phyloP scores from a whole-genome alignment of 495 filamentous ascomycete genomes.

The Aspergillus incahuasiensis region DNA sequence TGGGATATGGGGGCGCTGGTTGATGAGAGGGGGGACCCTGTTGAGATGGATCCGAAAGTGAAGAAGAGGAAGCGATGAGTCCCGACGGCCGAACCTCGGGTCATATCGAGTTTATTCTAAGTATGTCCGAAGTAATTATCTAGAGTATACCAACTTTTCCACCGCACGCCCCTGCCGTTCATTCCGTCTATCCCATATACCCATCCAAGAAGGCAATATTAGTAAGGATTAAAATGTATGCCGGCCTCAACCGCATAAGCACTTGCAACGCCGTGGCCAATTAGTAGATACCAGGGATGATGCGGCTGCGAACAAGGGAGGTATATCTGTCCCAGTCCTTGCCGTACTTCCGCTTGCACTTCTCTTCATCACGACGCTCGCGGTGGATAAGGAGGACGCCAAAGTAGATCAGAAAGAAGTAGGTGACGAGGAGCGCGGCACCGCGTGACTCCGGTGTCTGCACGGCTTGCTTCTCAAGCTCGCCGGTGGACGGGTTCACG shows the following conservation, averaged over 20 bases:
- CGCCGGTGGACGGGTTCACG: conserved; percentile 45
- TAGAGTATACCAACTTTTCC: not conserved
- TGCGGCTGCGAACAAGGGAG: conserved; percentile 74
- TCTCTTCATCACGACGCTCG: conserved; percentile 87
- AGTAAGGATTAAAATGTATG: not conserved
- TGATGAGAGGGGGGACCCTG: not conserved
- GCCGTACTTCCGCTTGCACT: conserved; percentile 89
- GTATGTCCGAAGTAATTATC: too few relatives aligned
- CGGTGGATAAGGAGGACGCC: conserved; percentile 83
- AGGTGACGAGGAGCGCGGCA: conserved; percentile 83
- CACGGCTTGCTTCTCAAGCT: conserved; percentile 54
- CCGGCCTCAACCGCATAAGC: not conserved
- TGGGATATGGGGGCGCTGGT: conserved; percentile 22
- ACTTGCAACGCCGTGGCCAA: not conserved
- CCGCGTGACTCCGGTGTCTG: conserved; percentile 65
- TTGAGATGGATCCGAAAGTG: not conserved
- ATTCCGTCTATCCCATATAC: not conserved
- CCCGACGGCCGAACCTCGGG: too few relatives aligned
- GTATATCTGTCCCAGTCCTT: conserved; percentile 90
- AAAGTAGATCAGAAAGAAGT: conserved; percentile 96
- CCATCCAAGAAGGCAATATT: not conserved
- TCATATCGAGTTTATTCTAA: not conserved
- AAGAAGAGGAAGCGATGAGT: conserved; percentile 36
- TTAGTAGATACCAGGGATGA: conserved; percentile 89
- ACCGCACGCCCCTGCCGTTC: not conserved